Base-by-base conservation (phyloP, 1,284 basidiomycete species). In the Thelephora terrestris region DNA sequence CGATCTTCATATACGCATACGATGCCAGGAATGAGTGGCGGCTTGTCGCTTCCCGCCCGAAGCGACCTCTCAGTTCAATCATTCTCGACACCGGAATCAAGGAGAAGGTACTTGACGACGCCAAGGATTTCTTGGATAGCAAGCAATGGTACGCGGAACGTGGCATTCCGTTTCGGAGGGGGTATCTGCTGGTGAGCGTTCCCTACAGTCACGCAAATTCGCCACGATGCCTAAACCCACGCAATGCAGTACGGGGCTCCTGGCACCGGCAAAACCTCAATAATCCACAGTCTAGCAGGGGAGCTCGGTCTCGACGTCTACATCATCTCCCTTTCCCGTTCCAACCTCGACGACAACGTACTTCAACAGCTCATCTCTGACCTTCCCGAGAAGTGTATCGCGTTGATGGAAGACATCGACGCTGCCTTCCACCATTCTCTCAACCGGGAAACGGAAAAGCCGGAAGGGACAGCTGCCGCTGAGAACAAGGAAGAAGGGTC, bases 391-490 rank as follows among this genome's bases (percentile, higher is more conserved):
- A 70, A 75, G 53, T 84, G 79, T 54, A 81, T 90, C 49, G 78
- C 83, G 0, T 67, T 91, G 20, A 84, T 91, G 74, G 87, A 91
- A 63, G 87, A 87, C 58, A 81, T 88, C 49, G 85, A 88, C 53
- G 84, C 79, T 3, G 82, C 81, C 0, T 84, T 86, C 61, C 74
- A 73, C 34, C 71, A 75, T 48, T 71, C 71, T 24, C 55, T 85
- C 35, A 78, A 69, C n/a, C n/a, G n/a, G n/a, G n/a, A n/a, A n/a
- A n/a, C n/a, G n/a, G 69, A 71, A 45, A 53, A 52, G 56, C 45
- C 39, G 50, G 20, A 24, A 53, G n/a, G n/a, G n/a, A n/a, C n/a
- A n/a, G n/a, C n/a, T n/a, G n/a, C n/a, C n/a, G 9, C 46, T 48
- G 14, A 23, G 29, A 18, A 43, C 46, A n/a, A 48, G 7, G 46